Evolutionary conservation across 345 rosid species (phyloP).

Genomic region (Turritis glabra): DNA sequence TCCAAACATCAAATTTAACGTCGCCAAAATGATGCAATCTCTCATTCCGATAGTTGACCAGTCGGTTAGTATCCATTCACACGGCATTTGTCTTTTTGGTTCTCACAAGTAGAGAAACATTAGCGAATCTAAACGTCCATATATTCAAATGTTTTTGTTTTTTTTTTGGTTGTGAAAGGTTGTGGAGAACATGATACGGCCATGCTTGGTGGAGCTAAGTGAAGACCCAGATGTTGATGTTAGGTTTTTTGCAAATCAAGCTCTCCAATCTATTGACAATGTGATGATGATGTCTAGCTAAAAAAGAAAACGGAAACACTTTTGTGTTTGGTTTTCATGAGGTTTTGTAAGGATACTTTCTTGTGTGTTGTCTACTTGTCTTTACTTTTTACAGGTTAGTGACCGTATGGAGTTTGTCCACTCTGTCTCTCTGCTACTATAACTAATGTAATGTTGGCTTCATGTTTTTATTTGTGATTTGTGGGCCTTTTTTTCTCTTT

Average conservation of each 20-base stretch:
- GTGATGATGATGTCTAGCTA: constrained; percentile 80
- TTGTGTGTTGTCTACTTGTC: constrained; percentile 10
- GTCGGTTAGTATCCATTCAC: constrained; percentile 54
- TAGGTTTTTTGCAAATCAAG: constrained; percentile 79
- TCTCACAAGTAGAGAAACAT: background rate
- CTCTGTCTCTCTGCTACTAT: background rate
- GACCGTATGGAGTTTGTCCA: background rate
- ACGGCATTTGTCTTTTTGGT: background rate
- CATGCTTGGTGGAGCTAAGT: constrained; percentile 78
- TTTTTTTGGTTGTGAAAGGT: constrained; percentile 45
- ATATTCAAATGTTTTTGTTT: background rate
- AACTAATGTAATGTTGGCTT: background rate
- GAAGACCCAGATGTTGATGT: constrained; percentile 97
- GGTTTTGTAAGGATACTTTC: constrained; percentile 1
- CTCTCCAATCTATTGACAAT: constrained; percentile 72
- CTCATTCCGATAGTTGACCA: constrained; percentile 81
- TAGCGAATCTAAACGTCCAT: background rate
- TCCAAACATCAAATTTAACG: constrained; percentile 95
- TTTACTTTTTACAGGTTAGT: background rate
- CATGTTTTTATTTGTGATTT: background rate
- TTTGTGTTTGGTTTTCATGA: background rate
- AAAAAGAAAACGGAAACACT: background rate
- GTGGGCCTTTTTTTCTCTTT: background rate
- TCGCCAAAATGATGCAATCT: constrained; percentile 92
- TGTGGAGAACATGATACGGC: constrained; percentile 74